These are phyloP conservation scores for Strobilomyces dryophilus DNA, from an alignment of 768 basidiomycete species.

Conservation along the genomic window DNA sequence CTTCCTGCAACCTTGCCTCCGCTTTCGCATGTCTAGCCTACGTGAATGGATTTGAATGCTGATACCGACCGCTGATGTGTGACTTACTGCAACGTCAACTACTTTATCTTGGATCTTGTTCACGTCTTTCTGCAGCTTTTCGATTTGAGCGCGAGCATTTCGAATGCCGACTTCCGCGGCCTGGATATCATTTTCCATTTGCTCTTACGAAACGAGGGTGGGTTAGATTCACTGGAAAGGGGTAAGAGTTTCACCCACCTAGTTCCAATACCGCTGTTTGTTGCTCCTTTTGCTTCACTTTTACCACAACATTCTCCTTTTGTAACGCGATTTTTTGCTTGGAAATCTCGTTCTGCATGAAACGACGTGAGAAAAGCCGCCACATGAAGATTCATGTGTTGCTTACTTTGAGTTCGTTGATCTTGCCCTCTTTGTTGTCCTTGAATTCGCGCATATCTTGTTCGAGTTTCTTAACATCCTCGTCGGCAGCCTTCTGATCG, in stretches of 20 bases:
- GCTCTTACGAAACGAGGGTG: slow-evolving; percentile 11
- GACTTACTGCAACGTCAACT: slow-evolving; percentile 20
- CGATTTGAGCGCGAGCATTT: slow-evolving; percentile 41
- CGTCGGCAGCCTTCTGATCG: slow-evolving; percentile 72
- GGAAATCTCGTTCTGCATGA: slow-evolving; percentile 57
- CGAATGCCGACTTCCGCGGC: slow-evolving; percentile 18
- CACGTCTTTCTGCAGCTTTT: slow-evolving; percentile 59
- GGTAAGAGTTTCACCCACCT: slow-evolving; percentile 45
- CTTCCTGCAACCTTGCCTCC: slow-evolving; percentile 71
- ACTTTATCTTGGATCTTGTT: slow-evolving; percentile 52
- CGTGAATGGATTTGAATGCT: background rate
- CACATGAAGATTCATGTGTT: background rate
- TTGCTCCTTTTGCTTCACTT: slow-evolving; percentile 83
- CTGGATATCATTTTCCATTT: slow-evolving; percentile 30
- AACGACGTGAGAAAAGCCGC: background rate
- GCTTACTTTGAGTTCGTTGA: slow-evolving; percentile 83
- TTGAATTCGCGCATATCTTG: slow-evolving; percentile 99
- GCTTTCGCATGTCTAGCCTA: slow-evolving; percentile 61
- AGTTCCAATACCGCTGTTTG: slow-evolving; percentile 85
- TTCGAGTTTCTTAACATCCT: slow-evolving; percentile 83
- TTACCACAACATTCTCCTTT: slow-evolving; percentile 77
- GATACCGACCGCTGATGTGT: background rate
- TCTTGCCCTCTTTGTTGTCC: slow-evolving; percentile 97
- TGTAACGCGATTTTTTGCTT: slow-evolving; percentile 79
- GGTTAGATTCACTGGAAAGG: background rate